Evolutionary conservation across 768 basidiomycete genomes (phyloP), one percentile per base, ranked within the genome.

Genomic region (Cystofilobasidium ferigula): DNA sequence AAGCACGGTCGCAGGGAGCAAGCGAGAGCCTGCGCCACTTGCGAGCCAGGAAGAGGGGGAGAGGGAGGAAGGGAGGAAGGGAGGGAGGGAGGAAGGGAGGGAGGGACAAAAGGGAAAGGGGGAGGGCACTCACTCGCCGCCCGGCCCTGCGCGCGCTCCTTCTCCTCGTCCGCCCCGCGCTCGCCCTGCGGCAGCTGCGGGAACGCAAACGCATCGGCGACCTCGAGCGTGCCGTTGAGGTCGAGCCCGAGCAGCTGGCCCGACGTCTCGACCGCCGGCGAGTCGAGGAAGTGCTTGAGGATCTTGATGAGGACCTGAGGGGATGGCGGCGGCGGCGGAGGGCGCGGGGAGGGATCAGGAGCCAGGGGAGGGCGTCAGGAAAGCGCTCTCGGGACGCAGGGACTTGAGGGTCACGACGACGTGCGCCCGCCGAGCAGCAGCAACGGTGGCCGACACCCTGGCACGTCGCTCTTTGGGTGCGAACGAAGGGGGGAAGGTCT

Each of bases 171-270:
- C 26, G 71, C 71, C 4, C 73, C 60, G 48, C 68, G 68, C 56
- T 68, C 67, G 48, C 43, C n/a, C 3, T 71, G 70, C 59, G 74
- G 74, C 18, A 71, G 71, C 18, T 69, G 68, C 1, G 76, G 76
- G n/a, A 77, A 59, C 35, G 74, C 71, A 62, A 76, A 77, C 10
- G 68, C 71, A 56, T 77, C 76, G 48, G 74, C 73, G 24, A 95
- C 83, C 78, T 95, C 91, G 61, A 94, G 82, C 54, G 82, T 82
- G 3, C 92, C 91, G 76, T 94, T 90, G 40, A 97, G 79, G 78
- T 97, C 93, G 63, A 97, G 82, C 48, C 93, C 93, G 63, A 97
- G 81, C 59, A 97, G 78, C 64, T 93, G 80, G 66, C 93, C 93
- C 73, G 89, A 84, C 32, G 86, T 86, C 61, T 77, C 76, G 28